Percentiles rank a stretch among this genome's conserved stretches.
Conservation (phyloP, 169 alveolate species). For the Plasmodium chabaudi region DNA sequence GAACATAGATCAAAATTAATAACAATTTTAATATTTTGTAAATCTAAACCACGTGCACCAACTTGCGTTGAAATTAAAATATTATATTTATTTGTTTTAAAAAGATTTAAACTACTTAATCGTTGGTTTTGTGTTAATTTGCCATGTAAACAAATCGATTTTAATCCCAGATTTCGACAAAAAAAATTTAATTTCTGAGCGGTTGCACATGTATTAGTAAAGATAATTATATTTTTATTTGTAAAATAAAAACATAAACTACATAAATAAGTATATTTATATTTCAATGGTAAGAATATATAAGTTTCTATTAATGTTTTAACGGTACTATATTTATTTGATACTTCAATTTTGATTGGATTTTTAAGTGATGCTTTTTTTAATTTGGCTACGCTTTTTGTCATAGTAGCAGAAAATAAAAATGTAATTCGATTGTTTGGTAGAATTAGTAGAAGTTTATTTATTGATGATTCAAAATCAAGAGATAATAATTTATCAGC, state of each 20-base stretch:
- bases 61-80: constrained; percentile 98
- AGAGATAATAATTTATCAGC: constrained; percentile 96
- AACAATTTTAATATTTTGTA: constrained; percentile 97
- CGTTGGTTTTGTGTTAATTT: constrained; percentile 96
- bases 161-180: constrained; percentile 91
- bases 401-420: constrained; percentile 99
- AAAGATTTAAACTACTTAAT: constrained; percentile 93
- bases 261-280: constrained; percentile 94
- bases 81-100: constrained; percentile 88
- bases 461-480: constrained; percentile 98
- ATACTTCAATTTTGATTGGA: constrained; percentile 93
- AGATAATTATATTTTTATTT: constrained; percentile 89
- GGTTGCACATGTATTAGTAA: constrained; percentile 94
- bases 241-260: constrained; percentile 87
- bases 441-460: constrained; percentile 91
- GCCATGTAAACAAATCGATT: constrained; percentile 96
- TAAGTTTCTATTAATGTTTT: constrained; percentile 92
- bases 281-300: constrained; percentile 94
- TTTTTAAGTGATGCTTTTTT: constrained; percentile 96
- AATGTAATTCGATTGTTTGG: constrained; percentile 96
- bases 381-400: constrained; percentile 96
- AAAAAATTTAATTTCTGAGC: constrained; percentile 92
- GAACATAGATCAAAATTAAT: constrained; percentile 98
- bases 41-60: constrained; percentile 99
- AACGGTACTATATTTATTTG: constrained; percentile 94